Evolutionary conservation across 23 red algal genomes (phyloP).

Genomic region (Gracilaria domingensis): DNA sequence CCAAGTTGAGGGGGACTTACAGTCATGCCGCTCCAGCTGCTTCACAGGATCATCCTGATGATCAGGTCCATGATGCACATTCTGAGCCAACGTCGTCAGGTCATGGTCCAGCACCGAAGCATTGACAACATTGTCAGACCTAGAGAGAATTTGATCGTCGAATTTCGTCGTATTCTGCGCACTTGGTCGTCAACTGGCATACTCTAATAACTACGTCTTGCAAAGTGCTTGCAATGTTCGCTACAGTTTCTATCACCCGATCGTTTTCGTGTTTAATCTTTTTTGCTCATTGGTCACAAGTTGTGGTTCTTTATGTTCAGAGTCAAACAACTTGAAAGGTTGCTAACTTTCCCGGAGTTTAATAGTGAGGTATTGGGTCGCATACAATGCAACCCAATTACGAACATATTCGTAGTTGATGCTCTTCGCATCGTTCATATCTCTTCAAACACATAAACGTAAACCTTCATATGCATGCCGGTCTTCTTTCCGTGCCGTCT

Average conservation of each 20-base stretch:
- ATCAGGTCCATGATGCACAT: not conserved
- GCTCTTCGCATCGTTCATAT: not conserved
- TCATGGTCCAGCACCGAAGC: not conserved
- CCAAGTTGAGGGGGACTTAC: constrained; percentile 60
- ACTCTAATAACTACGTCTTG: not conserved
- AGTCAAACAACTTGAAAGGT: not conserved
- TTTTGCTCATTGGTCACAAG: not conserved
- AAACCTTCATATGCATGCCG: too few species aligned
- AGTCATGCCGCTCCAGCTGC: not conserved
- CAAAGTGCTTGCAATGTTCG: not conserved
- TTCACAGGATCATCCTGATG: not conserved
- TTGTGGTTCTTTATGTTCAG: not conserved
- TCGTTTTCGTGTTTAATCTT: not conserved
- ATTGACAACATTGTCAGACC: not conserved
- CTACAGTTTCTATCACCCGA: not conserved
- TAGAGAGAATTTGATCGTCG: not conserved
- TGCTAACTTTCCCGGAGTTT: not conserved
- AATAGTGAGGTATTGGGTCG: not conserved
- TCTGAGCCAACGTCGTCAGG: not conserved
- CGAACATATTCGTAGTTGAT: not conserved
- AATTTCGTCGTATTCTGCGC: not conserved
- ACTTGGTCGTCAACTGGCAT: not conserved
- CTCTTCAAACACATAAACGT: not conserved
- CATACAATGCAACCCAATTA: not conserved
- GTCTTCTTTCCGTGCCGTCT: too few species aligned